Conservation (phyloP, 1,139 yeast genomes). For the Yamadazyma oceani region DNA sequence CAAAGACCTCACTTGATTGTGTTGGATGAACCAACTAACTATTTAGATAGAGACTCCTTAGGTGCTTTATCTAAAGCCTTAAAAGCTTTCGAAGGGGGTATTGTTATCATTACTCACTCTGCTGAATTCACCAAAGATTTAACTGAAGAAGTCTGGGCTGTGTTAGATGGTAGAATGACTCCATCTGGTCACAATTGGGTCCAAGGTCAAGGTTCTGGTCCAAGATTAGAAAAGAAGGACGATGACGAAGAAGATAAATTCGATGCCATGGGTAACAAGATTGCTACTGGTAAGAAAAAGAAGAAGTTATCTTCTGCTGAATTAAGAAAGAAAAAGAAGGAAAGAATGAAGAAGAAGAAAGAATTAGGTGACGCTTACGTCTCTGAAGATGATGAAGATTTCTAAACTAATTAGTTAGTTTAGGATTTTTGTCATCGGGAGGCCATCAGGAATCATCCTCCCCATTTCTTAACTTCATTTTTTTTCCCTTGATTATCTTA, state of each 20-base stretch:
- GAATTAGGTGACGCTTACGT: slow-evolving; percentile 99
- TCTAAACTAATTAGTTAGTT: slow-evolving; percentile 19
- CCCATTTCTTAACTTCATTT: slow-evolving; percentile 10
- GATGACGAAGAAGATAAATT: slow-evolving; percentile 97
- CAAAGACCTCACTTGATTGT: slow-evolving; percentile 99
- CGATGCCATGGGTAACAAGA: slow-evolving; percentile 99
- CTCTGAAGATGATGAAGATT: slow-evolving; percentile 82
- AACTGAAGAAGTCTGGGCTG: slow-evolving; percentile 99
- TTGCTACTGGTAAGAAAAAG: slow-evolving; percentile 94
- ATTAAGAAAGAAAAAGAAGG: slow-evolving; percentile 99
- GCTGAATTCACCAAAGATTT: slow-evolving; percentile 99
- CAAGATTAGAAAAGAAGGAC: slow-evolving; percentile 94
- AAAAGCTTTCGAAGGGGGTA: slow-evolving; percentile 99
- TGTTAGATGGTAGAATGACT: slow-evolving; percentile 94
- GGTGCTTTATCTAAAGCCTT: slow-evolving; percentile 99
- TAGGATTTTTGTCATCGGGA: slow-evolving; percentile 1
- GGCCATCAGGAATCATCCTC: slow-evolving; percentile 1
- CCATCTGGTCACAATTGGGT: slow-evolving; percentile 99
- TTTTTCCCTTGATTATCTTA: slow-evolving; percentile 12
- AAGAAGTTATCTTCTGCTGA: slow-evolving; percentile 97
- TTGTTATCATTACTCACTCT: slow-evolving; percentile 98
- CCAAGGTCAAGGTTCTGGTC: slow-evolving; percentile 99
- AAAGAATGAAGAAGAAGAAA: slow-evolving; percentile 99
- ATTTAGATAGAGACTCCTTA: slow-evolving; percentile 98
- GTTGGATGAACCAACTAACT: slow-evolving; percentile 99